Evolutionary conservation across 2,329 filamentous ascomycete species (phyloP).

Genomic region (Aspergillus latus): DNA sequence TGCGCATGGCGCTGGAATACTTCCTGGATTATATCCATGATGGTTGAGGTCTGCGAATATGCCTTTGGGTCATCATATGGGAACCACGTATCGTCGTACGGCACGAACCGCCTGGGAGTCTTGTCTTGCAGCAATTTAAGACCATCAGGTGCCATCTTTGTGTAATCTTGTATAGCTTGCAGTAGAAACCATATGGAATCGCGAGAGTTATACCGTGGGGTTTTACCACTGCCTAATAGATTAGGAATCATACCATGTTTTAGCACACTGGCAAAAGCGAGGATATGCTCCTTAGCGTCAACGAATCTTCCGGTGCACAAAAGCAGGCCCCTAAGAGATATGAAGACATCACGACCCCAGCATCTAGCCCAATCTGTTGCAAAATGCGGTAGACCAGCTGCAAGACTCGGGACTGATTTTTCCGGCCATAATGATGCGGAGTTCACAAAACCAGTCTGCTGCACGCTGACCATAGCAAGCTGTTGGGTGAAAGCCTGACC

Average conservation of each 20-base stretch:
- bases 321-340: slow-evolving; percentile 87
- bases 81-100: slow-evolving; percentile 96
- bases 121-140: slow-evolving; percentile 70
- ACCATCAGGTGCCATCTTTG: slow-evolving; percentile 76
- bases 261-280: slow-evolving; percentile 90
- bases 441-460: slow-evolving; percentile 84
- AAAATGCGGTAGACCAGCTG: slow-evolving; percentile 92
- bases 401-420: slow-evolving; percentile 80
- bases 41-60: slow-evolving; percentile 78
- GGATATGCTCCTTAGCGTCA: slow-evolving; percentile 90
- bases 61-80: slow-evolving; percentile 74
- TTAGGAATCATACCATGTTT: slow-evolving; percentile 99
- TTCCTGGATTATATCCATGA: slow-evolving; percentile 90
- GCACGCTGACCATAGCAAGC: slow-evolving; percentile 85
- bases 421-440: slow-evolving; percentile 88
- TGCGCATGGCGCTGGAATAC: slow-evolving; percentile 86
- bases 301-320: slow-evolving; percentile 84
- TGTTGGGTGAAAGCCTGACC: slow-evolving; percentile 88
- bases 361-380: slow-evolving; percentile 90
- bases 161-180: slow-evolving; percentile 93
- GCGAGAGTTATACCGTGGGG: slow-evolving; percentile 89
- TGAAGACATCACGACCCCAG: slow-evolving; percentile 97
- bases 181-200: slow-evolving; percentile 98
- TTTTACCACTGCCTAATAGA: slow-evolving; percentile 77
- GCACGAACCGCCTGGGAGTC: slow-evolving; percentile 81